Base-by-base conservation (phyloP, 257 asterid species). In the Nicotiana sylvestris region DNA sequence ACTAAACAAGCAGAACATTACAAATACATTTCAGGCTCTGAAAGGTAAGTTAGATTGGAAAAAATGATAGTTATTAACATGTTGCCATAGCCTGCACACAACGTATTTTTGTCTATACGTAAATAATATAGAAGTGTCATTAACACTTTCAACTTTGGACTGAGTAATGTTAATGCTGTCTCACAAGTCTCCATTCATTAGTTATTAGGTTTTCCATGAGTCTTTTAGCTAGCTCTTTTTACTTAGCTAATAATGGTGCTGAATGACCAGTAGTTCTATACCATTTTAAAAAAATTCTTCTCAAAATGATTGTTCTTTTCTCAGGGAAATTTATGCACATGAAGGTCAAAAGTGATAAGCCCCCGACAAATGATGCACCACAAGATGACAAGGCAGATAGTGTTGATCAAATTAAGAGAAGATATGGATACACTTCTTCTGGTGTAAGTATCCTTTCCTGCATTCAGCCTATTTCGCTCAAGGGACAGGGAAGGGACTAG, bases 361-460 rank as follows among this genome's bases (percentile, higher is more conserved):
- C 86, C 35, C 85, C 86, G 2, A 88, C 82, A 55, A 84, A 82
- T 72, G 92, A 90, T 21, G 90, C 84, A 86, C 84, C 90, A 7
- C 91, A 86, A 51, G 96, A 90, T 18, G 97, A 89, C 85, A 93
- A 82, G 86, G 86, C 81, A 46, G 97, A 91, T 30, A 82, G 91
- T 53, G 85, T 96, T 77, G 96, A 91, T 85, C 96, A 94, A 83
- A 94, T 96, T 80, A 96, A 96, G 98, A 94, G 90, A 87, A 94
- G 88, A 88, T 96, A 96, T 58, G 99, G 99, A 67, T 93, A 86
- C 82, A 70, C 95, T 69, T 86, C 95, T 6, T 78, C 94, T 84
- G 88, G 89, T 62, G 97, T 94, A 89, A 88, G 93, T 88, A 61
- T 21, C 43, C 51, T 18, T 57, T 60, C 82, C 7, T 81, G 49